Conservation (phyloP, 768 basidiomycete species). For the Boletellus emodensis region DNA sequence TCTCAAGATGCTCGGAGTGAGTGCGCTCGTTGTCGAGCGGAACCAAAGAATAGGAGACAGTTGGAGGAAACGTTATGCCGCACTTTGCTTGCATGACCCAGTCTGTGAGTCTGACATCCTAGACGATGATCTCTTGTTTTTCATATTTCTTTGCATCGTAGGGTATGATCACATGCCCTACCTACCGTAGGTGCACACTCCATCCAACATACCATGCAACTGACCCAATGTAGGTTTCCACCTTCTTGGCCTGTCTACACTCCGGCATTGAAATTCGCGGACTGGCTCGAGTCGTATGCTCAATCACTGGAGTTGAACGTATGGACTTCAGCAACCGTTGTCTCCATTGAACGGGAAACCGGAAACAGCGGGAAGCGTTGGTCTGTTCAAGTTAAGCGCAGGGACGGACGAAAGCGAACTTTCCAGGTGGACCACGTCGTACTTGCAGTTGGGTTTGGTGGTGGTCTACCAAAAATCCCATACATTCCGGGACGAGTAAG, state of each 20-base stretch:
- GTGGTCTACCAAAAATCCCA: slow-evolving; percentile 43
- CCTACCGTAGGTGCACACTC: slow-evolving; percentile 42
- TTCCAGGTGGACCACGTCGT: slow-evolving; percentile 50
- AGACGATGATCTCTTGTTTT: background rate
- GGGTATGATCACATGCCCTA: slow-evolving; percentile 51
- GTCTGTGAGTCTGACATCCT: slow-evolving; percentile 22
- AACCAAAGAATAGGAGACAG: slow-evolving; percentile 29
- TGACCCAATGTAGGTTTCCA: slow-evolving; percentile 42
- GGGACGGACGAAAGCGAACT: slow-evolving; percentile 32
- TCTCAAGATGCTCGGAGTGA: slow-evolving; percentile 33
- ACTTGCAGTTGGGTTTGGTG: slow-evolving; percentile 46
- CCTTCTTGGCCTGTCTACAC: slow-evolving; percentile 55
- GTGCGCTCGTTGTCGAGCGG: slow-evolving; percentile 23
- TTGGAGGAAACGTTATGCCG: slow-evolving; percentile 29
- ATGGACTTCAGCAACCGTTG: slow-evolving; percentile 49
- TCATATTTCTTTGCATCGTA: slow-evolving; percentile 8
- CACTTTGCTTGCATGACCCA: slow-evolving; percentile 31
- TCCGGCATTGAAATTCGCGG: slow-evolving; percentile 55
- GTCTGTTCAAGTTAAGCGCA: slow-evolving; percentile 38
- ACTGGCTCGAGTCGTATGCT: slow-evolving; percentile 66
- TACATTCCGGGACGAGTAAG: slow-evolving; percentile 42
- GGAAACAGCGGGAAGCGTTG: slow-evolving; percentile 37
- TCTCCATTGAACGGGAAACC: slow-evolving; percentile 24
- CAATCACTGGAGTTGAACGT: slow-evolving; percentile 57
- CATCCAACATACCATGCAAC: background rate